A percentile compares a stretch with the other conserved stretches of the same genome.
Conservation (phyloP, 805 yeast genomes). For the Candida michaelii region DNA sequence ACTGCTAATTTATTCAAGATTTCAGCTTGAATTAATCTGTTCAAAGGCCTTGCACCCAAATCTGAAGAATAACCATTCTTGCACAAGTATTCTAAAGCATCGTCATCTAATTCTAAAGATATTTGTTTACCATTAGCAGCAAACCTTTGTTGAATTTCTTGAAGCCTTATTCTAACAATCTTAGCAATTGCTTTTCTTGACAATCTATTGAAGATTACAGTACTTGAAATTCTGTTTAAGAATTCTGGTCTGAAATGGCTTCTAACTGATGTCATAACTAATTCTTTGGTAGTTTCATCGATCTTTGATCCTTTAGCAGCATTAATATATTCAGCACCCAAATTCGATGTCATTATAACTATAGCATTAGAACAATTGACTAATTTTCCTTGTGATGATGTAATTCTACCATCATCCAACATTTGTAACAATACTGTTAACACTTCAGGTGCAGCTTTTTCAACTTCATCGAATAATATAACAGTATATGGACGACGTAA, state of each 20-base stretch:
- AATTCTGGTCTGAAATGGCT: slow-evolving; percentile 96
- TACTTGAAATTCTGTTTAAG: slow-evolving; percentile 91
- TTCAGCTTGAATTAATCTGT: slow-evolving; percentile 86
- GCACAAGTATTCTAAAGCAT: slow-evolving; percentile 79
- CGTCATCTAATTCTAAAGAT: slow-evolving; percentile 67
- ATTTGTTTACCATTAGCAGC: slow-evolving; percentile 79
- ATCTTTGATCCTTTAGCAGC: slow-evolving; percentile 64
- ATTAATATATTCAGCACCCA: slow-evolving; percentile 90
- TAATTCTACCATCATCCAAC: slow-evolving; percentile 94
- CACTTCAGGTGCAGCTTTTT: slow-evolving; percentile 98
- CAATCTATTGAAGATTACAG: slow-evolving; percentile 88
- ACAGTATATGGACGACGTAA: slow-evolving; percentile 93
- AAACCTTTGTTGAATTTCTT: slow-evolving; percentile 84
- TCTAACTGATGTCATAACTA: slow-evolving; percentile 81
- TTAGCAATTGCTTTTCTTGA: slow-evolving; percentile 88
- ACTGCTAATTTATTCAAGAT: slow-evolving; percentile 86
- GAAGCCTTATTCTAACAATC: slow-evolving; percentile 82
- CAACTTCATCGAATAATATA: slow-evolving; percentile 95
- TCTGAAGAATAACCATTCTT: slow-evolving; percentile 87
- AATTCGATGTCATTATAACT: slow-evolving; percentile 93
- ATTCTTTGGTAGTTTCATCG: slow-evolving; percentile 64
- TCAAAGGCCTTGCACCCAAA: slow-evolving; percentile 95
- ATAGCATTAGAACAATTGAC: slow-evolving; percentile 91
- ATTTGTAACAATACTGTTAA: slow-evolving; percentile 87
- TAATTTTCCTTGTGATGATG: slow-evolving; percentile 91